A percentile compares a stretch with the other conserved stretches of the same genome.
These are phyloP conservation scores for Hyphopichia fennica DNA, from an alignment of 1,139 yeast species.

Conservation along the genomic window DNA sequence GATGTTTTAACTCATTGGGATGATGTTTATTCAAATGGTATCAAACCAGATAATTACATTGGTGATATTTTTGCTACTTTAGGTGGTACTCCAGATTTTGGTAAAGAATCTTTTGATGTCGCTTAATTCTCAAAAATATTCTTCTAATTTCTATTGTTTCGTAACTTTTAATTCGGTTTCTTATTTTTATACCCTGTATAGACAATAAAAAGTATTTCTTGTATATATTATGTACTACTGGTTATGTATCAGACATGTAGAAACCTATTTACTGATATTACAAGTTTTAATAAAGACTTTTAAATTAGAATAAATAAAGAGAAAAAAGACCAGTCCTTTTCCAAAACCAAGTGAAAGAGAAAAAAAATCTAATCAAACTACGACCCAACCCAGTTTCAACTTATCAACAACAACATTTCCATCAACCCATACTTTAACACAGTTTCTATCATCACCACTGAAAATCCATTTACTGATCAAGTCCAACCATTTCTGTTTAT, in stretches of 20 bases:
- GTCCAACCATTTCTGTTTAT: conserved; percentile 41
- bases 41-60: conserved; percentile 51
- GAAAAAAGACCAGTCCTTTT: no score
- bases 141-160: neutral
- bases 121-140: conserved; percentile 11
- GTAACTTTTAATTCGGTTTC: neutral
- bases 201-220: no score
- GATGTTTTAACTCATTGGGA: conserved; percentile 60
- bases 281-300: no score
- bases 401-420: conserved; percentile 63
- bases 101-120: conserved; percentile 18
- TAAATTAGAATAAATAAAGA: no score
- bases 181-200: no score
- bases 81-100: conserved; percentile 37
- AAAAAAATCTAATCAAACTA: no score
- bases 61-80: conserved; percentile 61
- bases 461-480: conserved; percentile 89
- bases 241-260: no score
- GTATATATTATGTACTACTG: no score
- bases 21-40: conserved; percentile 34
- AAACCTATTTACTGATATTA: no score
- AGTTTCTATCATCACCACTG: conserved; percentile 91
- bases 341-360: no score
- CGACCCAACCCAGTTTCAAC: neutral
- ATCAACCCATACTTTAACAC: conserved; percentile 76